These are phyloP conservation scores for Leptomonas pyrrhocoris DNA, from an alignment of 208 protist species.

Conservation along the genomic window DNA sequence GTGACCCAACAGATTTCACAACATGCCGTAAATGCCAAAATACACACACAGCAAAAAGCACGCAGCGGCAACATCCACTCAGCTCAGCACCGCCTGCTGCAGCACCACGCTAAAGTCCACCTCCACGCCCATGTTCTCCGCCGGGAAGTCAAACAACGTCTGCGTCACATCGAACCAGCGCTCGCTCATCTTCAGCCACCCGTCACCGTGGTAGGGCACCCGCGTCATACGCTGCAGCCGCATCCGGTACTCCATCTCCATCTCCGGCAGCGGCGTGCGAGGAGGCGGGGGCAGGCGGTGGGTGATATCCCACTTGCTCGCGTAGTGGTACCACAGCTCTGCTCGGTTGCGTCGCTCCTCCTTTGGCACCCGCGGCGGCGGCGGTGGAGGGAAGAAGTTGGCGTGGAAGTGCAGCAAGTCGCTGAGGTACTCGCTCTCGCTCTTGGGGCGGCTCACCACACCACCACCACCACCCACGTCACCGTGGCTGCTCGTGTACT, in stretches of 20 bases:
- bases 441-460: constrained; percentile 31
- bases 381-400: constrained; percentile 80
- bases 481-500: not conserved
- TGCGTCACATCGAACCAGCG: constrained; percentile 70
- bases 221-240: constrained; percentile 47
- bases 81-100: constrained; percentile 40
- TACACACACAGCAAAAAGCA: no score
- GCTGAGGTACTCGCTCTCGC: constrained; percentile 69
- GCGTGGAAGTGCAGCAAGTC: constrained; percentile 83
- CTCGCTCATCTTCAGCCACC: constrained; percentile 68
- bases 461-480: not conserved
- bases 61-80: not conserved
- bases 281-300: constrained; percentile 79
- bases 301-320: constrained; percentile 83
- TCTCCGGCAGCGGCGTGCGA: constrained; percentile 75
- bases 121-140: constrained; percentile 50
- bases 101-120: constrained; percentile 43
- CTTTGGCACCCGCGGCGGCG: constrained; percentile 59
- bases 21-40: no score
- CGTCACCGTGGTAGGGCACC: constrained; percentile 74
- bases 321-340: constrained; percentile 81
- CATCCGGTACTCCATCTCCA: constrained; percentile 68
- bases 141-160: constrained; percentile 71
- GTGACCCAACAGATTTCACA: no score
- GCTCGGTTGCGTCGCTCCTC: constrained; percentile 50